phyloP scores from a whole-genome alignment of 2,329 filamentous ascomycete species.

The Pezicula neosporulosa region DNA sequence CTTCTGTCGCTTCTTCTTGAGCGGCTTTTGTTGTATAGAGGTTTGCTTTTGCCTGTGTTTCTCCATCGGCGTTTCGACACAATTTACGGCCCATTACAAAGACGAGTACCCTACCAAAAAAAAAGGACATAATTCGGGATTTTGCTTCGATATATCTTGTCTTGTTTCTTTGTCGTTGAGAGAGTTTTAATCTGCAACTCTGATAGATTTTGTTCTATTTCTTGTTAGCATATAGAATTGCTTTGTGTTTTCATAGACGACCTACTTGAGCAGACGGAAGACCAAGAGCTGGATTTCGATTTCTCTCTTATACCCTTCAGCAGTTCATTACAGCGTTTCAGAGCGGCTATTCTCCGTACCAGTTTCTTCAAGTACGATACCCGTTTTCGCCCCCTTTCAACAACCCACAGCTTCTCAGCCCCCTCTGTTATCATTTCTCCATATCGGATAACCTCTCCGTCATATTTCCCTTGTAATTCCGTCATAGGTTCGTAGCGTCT shows the following conservation, averaged over 20 bases:
- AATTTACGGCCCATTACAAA: not conserved
- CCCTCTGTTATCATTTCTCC: not conserved
- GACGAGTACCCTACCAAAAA: not conserved
- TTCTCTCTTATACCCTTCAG: constrained; percentile 2
- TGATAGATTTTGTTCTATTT: constrained; percentile 10
- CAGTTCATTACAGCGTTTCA: not conserved
- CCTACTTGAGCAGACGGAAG: constrained; percentile 13
- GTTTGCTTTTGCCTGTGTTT: constrained; percentile 1
- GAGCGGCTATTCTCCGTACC: not conserved
- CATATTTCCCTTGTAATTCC: not conserved
- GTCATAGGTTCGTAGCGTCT: not conserved
- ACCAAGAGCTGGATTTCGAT: constrained; percentile 29
- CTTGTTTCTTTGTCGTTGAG: not conserved
- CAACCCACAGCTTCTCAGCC: not conserved
- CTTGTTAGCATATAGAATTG: constrained; percentile 11
- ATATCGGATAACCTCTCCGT: no score
- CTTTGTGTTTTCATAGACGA: constrained; percentile 11
- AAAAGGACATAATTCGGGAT: constrained; percentile 1
- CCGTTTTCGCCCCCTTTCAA: not conserved
- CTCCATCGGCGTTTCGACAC: not conserved
- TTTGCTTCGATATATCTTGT: constrained; percentile 4
- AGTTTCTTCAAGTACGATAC: not conserved
- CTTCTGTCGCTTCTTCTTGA: constrained; percentile 11
- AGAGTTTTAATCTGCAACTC: not conserved
- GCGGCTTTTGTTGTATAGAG: constrained; percentile 9